Evolutionary conservation across 75 land plant genomes (phyloP).

Genomic region (Isoetes taiwanensis): DNA sequence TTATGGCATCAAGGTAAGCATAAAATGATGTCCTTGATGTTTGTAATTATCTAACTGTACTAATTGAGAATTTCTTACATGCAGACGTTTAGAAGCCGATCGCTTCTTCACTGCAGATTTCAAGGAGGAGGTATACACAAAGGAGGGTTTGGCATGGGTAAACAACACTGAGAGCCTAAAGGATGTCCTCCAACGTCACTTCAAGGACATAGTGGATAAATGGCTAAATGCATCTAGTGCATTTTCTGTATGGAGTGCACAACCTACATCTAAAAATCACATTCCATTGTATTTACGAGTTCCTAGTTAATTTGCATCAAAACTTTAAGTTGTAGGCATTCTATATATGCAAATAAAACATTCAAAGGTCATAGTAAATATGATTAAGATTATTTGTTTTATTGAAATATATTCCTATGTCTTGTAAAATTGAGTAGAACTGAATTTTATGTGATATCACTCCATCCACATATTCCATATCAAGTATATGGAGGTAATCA

Average conservation of each 20-base stretch:
- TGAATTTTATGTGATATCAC: too few species aligned
- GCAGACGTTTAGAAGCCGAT: slow-evolving; percentile 59
- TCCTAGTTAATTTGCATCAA: too few species aligned
- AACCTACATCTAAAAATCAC: slow-evolving; percentile 12
- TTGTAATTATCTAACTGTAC: too few species aligned
- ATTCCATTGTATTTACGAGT: slow-evolving; percentile 31
- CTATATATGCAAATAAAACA: too few species aligned
- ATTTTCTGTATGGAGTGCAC: slow-evolving; percentile 45
- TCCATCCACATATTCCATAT: too few species aligned
- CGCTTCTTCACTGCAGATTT: slow-evolving; percentile 51
- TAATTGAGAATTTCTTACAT: background rate
- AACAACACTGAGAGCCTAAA: slow-evolving; percentile 59
- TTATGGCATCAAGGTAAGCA: slow-evolving; percentile 37
- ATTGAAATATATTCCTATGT: too few species aligned
- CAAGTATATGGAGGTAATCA: too few species aligned
- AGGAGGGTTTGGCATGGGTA: slow-evolving; percentile 58
- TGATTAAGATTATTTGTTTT: too few species aligned
- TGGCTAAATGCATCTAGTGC: slow-evolving; percentile 54
- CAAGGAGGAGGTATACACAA: slow-evolving; percentile 38
- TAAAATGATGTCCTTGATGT: too few species aligned
- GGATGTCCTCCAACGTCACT: slow-evolving; percentile 49
- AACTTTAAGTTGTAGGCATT: too few species aligned
- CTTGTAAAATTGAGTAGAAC: too few species aligned
- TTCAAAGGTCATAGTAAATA: too few species aligned
- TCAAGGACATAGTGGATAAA: slow-evolving; percentile 31